A percentile compares a stretch with the other conserved stretches of the same genome.
Evolutionary conservation across 495 filamentous ascomycete species (phyloP).

Genomic region (Collariella sp.): DNA sequence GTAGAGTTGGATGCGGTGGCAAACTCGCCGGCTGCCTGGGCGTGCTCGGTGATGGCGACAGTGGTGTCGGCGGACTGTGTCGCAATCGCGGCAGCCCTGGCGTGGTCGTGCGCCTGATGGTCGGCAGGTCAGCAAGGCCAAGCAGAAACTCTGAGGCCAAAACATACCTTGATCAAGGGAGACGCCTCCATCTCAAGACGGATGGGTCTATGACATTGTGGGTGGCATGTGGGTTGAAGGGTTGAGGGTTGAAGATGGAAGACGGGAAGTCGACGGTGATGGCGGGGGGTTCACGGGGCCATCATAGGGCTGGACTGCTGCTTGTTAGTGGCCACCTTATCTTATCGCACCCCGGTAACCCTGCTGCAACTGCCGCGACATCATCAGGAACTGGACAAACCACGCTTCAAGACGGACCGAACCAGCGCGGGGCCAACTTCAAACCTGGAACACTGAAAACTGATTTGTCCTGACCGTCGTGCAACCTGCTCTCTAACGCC

Average conservation of each 20-base stretch:
- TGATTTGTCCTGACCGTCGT: too few species aligned
- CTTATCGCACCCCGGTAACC: background rate
- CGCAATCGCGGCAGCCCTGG: constrained; percentile 65
- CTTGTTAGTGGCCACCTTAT: background rate
- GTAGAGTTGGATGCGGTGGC: constrained; percentile 69
- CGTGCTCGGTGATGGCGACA: constrained; percentile 76
- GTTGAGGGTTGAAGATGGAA: background rate
- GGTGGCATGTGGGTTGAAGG: too few species aligned
- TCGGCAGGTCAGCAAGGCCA: background rate
- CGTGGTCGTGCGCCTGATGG: constrained; percentile 76
- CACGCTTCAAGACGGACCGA: too few species aligned
- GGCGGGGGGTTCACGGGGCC: too few species aligned
- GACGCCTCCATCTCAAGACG: constrained; percentile 33
- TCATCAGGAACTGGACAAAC: background rate
- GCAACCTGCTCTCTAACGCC: background rate
- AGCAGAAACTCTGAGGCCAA: constrained; percentile 8
- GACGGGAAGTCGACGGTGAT: too few species aligned
- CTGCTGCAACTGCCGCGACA: background rate
- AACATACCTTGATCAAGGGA: constrained; percentile 35
- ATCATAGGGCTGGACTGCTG: background rate
- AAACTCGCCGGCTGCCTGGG: constrained; percentile 83
- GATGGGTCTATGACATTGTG: background rate
- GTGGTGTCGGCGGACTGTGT: constrained; percentile 67
- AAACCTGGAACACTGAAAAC: background rate
- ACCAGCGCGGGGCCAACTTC: background rate